Conservation (phyloP, 192 early-diverging fungal genomes). For the Spizellomyces punctatus region DNA sequence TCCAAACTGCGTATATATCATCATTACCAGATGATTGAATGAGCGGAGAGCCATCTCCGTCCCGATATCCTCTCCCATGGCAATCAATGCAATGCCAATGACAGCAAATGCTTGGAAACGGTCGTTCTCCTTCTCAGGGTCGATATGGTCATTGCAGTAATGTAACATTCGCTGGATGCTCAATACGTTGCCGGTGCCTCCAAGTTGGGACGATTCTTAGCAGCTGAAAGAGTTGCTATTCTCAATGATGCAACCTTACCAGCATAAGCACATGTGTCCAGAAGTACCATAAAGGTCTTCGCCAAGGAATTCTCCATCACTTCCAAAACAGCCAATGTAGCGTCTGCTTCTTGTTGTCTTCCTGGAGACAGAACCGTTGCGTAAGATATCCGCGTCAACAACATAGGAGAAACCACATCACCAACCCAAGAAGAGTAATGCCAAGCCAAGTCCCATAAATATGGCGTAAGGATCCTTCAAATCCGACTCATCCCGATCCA, state of each 20-base stretch:
- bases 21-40: conserved; percentile 89
- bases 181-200: conserved; percentile 91
- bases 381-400: conserved; percentile 8
- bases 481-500: conserved; percentile 86
- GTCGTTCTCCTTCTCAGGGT: conserved; percentile 82
- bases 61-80: conserved; percentile 97
- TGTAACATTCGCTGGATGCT: conserved; percentile 97
- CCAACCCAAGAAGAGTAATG: conserved; percentile 76
- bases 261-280: conserved; percentile 88
- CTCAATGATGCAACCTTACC: conserved; percentile 43
- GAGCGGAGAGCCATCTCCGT: conserved; percentile 92
- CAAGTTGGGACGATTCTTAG: background rate
- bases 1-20: background rate
- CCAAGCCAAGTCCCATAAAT: conserved; percentile 94
- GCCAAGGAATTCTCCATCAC: conserved; percentile 92
- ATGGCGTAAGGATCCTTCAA: conserved; percentile 86
- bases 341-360: conserved; percentile 87
- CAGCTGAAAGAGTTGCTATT: background rate
- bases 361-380: conserved; percentile 40
- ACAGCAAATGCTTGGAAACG: conserved; percentile 93
- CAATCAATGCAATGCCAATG: conserved; percentile 91
- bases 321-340: conserved; percentile 91
- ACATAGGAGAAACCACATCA: conserved; percentile 33
- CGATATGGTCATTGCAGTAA: conserved; percentile 92
- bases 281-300: conserved; percentile 83